Conservation (phyloP, 768 basidiomycete genomes). For the Lentinula boryana region DNA sequence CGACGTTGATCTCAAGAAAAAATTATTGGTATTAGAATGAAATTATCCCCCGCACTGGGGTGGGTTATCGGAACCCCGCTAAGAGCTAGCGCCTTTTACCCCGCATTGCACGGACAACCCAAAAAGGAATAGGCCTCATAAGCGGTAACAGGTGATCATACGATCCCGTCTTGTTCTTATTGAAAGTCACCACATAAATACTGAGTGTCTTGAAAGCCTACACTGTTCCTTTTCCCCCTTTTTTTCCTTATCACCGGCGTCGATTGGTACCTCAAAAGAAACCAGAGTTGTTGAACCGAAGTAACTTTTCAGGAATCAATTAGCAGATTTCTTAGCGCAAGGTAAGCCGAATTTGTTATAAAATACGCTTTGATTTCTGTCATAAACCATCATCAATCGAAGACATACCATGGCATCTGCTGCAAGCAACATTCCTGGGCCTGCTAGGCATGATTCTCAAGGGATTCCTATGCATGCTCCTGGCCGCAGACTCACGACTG, state of each 20-base stretch:
- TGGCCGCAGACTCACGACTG: neutral
- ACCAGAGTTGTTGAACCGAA: neutral
- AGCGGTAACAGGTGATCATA: neutral
- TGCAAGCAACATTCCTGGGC: neutral
- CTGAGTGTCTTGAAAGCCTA: neutral
- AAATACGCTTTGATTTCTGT: neutral
- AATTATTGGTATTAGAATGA: no score
- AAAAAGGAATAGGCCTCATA: neutral
- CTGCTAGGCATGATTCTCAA: slow-evolving; percentile 4
- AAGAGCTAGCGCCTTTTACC: neutral
- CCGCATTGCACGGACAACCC: neutral
- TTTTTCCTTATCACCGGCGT: neutral
- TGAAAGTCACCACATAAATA: neutral
- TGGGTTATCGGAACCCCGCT: neutral
- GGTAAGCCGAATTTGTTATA: neutral
- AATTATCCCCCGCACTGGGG: no score
- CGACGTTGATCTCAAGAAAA: no score
- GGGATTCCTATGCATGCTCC: slow-evolving; percentile 5
- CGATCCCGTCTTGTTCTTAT: neutral
- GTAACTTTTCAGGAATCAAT: neutral
- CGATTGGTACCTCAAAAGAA: neutral
- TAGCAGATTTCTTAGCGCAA: neutral
- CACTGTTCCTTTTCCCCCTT: neutral
- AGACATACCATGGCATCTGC: neutral
- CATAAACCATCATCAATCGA: neutral